Evolutionary conservation across 192 early-diverging fungal genomes (phyloP).

Genomic region (Chytriomyces sp.): DNA sequence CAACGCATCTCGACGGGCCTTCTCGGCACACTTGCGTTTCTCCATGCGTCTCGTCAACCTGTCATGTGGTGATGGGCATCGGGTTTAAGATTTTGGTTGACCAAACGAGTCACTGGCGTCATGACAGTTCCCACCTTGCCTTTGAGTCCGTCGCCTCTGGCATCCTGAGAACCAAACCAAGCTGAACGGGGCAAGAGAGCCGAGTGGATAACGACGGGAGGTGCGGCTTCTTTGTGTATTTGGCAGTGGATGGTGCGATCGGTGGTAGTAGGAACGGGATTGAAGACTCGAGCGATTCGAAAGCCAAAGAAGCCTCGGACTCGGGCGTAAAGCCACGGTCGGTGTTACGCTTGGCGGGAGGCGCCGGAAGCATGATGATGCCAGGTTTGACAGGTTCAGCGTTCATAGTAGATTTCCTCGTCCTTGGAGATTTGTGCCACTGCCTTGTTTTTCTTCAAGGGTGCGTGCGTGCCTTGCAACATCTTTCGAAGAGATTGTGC

Average conservation of each 20-base stretch:
- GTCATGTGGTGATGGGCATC: not conserved
- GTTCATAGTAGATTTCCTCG: not conserved
- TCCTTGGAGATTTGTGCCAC: too few relatives aligned
- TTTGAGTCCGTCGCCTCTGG: not conserved
- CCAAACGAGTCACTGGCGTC: not conserved
- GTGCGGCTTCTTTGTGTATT: not conserved
- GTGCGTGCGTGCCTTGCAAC: too few relatives aligned
- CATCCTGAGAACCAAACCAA: too few relatives aligned
- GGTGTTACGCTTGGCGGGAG: not conserved
- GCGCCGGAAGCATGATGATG: not conserved
- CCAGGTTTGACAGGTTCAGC: not conserved
- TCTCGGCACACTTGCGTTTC: conserved; percentile 19
- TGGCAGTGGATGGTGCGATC: too few relatives aligned
- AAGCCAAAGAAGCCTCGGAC: not conserved
- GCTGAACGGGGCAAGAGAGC: not conserved
- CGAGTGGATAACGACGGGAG: not conserved
- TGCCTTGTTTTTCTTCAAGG: too few relatives aligned
- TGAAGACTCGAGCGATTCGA: not conserved
- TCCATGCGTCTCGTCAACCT: not conserved
- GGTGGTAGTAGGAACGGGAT: not conserved
- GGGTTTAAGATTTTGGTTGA: too few relatives aligned
- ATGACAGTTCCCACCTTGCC: not conserved
- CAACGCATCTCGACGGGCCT: conserved; percentile 1
- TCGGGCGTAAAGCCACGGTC: not conserved
- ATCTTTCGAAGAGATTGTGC: too few relatives aligned